Percentiles rank a stretch among this genome's conserved stretches.
Conservation (phyloP, 352 stramenopile genomes). For the Phytophthora melonis region DNA sequence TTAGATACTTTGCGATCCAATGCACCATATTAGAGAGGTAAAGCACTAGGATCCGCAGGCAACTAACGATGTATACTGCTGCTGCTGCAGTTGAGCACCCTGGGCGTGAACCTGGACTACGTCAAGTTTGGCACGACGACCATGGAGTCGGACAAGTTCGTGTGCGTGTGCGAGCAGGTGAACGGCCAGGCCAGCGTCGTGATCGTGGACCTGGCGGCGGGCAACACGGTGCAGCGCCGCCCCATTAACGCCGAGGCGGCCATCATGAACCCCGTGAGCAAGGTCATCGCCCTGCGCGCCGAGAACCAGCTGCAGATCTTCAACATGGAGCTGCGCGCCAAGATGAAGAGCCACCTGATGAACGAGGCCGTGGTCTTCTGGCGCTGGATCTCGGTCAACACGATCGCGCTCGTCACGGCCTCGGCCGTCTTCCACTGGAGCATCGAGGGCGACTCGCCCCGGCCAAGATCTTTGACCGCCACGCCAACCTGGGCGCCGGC, state of each 20-base stretch:
- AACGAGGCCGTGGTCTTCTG: slow-evolving; percentile 97
- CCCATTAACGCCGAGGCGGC: slow-evolving; percentile 99
- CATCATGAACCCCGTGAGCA: slow-evolving; percentile 99
- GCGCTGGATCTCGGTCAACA: slow-evolving; percentile 97
- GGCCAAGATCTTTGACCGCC: slow-evolving; percentile 98
- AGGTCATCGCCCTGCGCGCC: slow-evolving; percentile 88
- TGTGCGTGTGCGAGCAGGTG: slow-evolving; percentile 94
- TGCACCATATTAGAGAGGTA: slow-evolving; percentile 18
- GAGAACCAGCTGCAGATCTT: slow-evolving; percentile 99
- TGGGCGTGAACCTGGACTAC: slow-evolving; percentile 92
- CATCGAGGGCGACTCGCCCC: slow-evolving; percentile 94
- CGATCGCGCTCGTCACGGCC: slow-evolving; percentile 97
- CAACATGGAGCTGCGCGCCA: slow-evolving; percentile 99
- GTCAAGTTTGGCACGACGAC: slow-evolving; percentile 95
- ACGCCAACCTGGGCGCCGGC: slow-evolving; percentile 92
- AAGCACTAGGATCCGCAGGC: slow-evolving; percentile 10
- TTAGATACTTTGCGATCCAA: slow-evolving; percentile 4
- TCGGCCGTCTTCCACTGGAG: slow-evolving; percentile 98
- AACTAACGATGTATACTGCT: slow-evolving; percentile 1
- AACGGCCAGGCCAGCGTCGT: slow-evolving; percentile 91
- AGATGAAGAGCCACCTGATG: slow-evolving; percentile 97
- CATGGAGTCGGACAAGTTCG: slow-evolving; percentile 99
- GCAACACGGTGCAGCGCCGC: slow-evolving; percentile 91
- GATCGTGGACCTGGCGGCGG: slow-evolving; percentile 92
- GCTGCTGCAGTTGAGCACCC: slow-evolving; percentile 70